These are phyloP conservation scores for Perilla frutescens DNA, from an alignment of 257 asterid genomes.

Conservation along the genomic window DNA sequence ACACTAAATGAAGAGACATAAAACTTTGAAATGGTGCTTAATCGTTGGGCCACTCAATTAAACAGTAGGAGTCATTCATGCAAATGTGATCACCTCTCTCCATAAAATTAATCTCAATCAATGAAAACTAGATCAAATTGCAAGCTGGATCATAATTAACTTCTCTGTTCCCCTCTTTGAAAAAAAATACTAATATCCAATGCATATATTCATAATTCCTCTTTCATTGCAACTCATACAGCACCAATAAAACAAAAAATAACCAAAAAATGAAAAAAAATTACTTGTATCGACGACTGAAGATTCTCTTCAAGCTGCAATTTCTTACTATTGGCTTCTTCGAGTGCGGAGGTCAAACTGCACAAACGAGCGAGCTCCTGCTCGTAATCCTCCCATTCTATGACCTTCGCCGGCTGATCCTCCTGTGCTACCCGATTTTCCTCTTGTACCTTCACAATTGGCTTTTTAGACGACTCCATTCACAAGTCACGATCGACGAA, in stretches of 20 bases:
- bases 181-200: neutral
- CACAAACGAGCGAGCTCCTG: conserved; percentile 84
- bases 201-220: neutral
- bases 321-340: conserved; percentile 70
- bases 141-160: conserved; percentile 13
- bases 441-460: conserved; percentile 48
- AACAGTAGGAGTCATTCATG: neutral
- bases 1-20: neutral
- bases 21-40: neutral
- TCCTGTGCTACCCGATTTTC: conserved; percentile 43
- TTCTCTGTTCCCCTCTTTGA: conserved; percentile 3
- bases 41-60: neutral
- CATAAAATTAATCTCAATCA: neutral
- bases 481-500: conserved; percentile 45
- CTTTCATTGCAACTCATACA: neutral
- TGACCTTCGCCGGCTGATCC: conserved; percentile 49
- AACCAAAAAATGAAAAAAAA: neutral
- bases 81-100: neutral
- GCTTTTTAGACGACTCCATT: conserved; percentile 59
- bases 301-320: conserved; percentile 62
- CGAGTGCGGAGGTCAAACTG: conserved; percentile 78
- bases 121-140: conserved; percentile 6
- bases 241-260: neutral
- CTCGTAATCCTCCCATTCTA: conserved; percentile 94
- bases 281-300: conserved; percentile 64